Evolutionary conservation across 345 rosid genomes (phyloP).

Genomic region (Fremontodendron californicum): DNA sequence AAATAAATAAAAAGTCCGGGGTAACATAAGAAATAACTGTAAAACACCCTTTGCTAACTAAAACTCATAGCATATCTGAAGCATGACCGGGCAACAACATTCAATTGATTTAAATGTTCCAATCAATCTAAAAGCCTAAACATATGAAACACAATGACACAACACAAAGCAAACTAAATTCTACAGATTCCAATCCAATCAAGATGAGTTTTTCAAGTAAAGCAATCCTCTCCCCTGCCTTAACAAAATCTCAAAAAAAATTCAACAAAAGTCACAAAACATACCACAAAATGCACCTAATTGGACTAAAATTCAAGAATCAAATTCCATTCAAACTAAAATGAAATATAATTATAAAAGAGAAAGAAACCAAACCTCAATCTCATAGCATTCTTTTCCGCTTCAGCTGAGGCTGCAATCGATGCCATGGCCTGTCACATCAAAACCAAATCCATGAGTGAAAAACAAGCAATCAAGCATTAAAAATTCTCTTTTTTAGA

Average conservation of each 20-base stretch:
- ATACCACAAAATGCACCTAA: not conserved
- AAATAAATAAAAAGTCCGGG: no score
- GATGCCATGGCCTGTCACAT: not conserved
- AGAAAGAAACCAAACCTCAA: conserved; percentile 45
- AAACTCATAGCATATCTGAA: not conserved
- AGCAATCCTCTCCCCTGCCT: not conserved
- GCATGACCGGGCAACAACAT: not conserved
- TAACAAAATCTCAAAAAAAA: not conserved
- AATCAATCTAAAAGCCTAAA: not conserved
- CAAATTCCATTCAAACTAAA: not conserved
- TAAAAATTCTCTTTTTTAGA: no score
- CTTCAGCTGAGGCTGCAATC: conserved; percentile 72
- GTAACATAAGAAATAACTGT: no score
- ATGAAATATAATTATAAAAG: not conserved
- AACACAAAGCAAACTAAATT: not conserved
- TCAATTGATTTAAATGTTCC: not conserved
- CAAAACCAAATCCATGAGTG: not conserved
- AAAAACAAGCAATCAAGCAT: not conserved
- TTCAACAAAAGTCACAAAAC: not conserved
- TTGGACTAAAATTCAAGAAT: not conserved
- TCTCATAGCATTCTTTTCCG: conserved; percentile 81
- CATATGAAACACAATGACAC: not conserved
- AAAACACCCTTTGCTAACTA: not conserved
- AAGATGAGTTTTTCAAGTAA: not conserved
- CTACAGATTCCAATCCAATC: not conserved